phyloP scores from a whole-genome alignment of 1,139 yeast genomes.

The Zygosaccharomyces pseudobailii region DNA sequence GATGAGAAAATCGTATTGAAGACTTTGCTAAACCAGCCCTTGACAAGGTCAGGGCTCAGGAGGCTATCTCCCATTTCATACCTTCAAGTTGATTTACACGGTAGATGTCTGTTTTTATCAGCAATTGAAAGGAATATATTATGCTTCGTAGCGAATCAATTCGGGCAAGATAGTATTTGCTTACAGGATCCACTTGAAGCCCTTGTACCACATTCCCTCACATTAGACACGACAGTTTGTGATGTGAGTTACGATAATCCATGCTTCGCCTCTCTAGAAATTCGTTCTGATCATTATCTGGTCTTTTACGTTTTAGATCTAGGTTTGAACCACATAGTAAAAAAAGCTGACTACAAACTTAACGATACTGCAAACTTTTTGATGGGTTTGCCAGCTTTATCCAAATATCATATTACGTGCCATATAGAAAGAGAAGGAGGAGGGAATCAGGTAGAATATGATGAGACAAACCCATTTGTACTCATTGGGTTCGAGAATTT shows the following conservation, averaged over 20 bases:
- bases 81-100: constrained; percentile 67
- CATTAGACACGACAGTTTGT: constrained; percentile 53
- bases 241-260: constrained; percentile 84
- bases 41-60: constrained; percentile 69
- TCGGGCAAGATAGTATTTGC: constrained; percentile 38
- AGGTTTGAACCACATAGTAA: constrained; percentile 73
- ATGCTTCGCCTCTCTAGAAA: constrained; percentile 72
- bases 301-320: constrained; percentile 78
- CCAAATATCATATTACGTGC: constrained; percentile 19
- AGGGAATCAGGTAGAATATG: constrained; percentile 33
- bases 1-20: constrained; percentile 40
- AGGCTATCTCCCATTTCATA: constrained; percentile 74
- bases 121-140: constrained; percentile 72
- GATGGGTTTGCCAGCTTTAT: constrained; percentile 26
- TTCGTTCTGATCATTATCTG: constrained; percentile 38
- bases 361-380: constrained; percentile 40
- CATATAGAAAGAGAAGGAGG: constrained; percentile 11
- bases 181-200: constrained; percentile 77
- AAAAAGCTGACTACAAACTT: constrained; percentile 42
- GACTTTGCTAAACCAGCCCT: constrained; percentile 58
- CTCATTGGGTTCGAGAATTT: constrained; percentile 46
- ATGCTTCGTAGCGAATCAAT: constrained; percentile 46
- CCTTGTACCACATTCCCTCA: constrained; percentile 46
- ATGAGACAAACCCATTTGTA: constrained; percentile 51
- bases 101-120: constrained; percentile 64